These are phyloP conservation scores for Colletotrichum sp. DNA, from an alignment of 2,329 filamentous ascomycete species.

Conservation along the genomic window DNA sequence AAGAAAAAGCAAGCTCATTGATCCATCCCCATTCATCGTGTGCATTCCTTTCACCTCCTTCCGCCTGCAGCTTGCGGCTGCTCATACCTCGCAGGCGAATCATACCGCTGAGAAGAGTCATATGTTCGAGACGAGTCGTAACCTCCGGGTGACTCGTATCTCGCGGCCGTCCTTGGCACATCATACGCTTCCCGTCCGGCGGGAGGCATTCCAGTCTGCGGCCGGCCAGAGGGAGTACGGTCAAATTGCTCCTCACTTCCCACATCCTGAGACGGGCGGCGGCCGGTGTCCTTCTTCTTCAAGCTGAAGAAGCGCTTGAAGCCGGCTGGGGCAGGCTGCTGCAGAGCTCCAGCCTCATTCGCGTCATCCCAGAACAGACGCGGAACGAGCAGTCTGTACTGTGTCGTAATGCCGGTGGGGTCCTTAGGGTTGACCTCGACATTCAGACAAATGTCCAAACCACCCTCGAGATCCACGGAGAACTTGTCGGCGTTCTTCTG, in stretches of 20 bases:
- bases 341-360: constrained; percentile 22
- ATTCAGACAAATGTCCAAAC: constrained; percentile 86
- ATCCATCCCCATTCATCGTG: background rate
- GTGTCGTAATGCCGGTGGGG: constrained; percentile 84
- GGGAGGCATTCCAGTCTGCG: background rate
- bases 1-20: background rate
- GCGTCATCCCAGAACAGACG: constrained; percentile 66
- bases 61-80: background rate
- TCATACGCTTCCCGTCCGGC: constrained; percentile 18
- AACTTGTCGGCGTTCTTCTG: constrained; percentile 57
- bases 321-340: constrained; percentile 33
- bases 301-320: constrained; percentile 53
- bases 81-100: constrained; percentile 11
- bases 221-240: background rate
- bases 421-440: constrained; percentile 87
- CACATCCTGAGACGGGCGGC: background rate
- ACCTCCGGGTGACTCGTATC: constrained; percentile 6
- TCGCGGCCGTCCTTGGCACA: background rate
- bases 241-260: constrained; percentile 7
- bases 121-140: constrained; percentile 10
- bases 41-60: background rate
- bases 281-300: constrained; percentile 32
- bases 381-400: constrained; percentile 87
- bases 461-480: constrained; percentile 79
- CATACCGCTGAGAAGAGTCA: background rate